Percentiles rank a stretch among this genome's conserved stretches.
Conservation (phyloP, 805 yeast genomes). For the Metschnikowia continentalis region DNA sequence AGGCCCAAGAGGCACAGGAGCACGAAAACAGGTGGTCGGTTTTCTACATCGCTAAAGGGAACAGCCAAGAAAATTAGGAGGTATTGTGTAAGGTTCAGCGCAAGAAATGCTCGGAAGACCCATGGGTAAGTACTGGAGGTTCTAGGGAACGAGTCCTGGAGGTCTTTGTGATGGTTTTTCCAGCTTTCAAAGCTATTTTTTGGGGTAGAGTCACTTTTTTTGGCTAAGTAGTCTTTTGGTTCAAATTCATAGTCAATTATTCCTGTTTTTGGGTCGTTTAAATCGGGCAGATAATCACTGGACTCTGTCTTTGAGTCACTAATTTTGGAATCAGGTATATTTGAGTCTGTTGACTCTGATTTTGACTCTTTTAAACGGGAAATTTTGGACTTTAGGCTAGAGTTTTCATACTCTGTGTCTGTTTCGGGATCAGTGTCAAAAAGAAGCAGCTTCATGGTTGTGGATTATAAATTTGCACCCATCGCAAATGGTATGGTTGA, state of each 20-base stretch:
- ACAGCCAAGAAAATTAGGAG: slow-evolving; percentile 25
- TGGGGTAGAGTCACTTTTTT: not conserved
- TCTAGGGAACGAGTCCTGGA: not conserved
- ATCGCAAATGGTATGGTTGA: not conserved
- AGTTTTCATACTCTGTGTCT: too few relatives aligned
- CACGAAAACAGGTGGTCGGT: slow-evolving; percentile 27
- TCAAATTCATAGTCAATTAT: too few relatives aligned
- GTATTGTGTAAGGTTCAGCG: slow-evolving; percentile 26
- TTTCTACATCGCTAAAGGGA: slow-evolving; percentile 32
- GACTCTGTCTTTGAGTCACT: too few relatives aligned
- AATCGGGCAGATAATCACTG: too few relatives aligned
- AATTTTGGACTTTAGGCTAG: too few relatives aligned
- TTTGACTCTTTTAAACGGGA: too few relatives aligned
- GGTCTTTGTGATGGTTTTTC: too few relatives aligned
- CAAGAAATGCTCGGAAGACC: slow-evolving; percentile 9
- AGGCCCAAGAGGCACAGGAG: slow-evolving; percentile 17
- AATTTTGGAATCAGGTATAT: too few relatives aligned
- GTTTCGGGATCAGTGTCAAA: not conserved
- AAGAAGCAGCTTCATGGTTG: not conserved
- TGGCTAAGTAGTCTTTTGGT: too few relatives aligned
- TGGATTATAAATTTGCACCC: not conserved
- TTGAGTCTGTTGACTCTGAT: too few relatives aligned
- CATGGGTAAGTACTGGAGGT: slow-evolving; percentile 6
- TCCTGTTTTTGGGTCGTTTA: too few relatives aligned
- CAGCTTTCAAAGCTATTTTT: not conserved